Percentiles rank a stretch among this genome's conserved stretches.
phyloP scores from a whole-genome alignment of 495 filamentous ascomycete genomes.

The Penicillium salamii region DNA sequence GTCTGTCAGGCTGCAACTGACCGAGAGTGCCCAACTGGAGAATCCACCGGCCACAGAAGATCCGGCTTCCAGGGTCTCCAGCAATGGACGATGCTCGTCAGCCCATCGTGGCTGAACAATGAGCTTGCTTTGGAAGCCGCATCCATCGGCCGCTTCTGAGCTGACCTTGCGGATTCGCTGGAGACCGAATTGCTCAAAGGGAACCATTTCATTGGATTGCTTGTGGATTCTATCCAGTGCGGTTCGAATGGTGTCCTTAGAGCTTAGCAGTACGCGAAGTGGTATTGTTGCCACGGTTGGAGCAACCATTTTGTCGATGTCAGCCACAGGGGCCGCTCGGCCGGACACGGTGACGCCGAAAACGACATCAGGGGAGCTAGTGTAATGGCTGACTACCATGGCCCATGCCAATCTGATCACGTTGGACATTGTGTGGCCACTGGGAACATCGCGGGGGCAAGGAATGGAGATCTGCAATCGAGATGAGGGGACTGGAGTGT shows the following conservation, averaged over 20 bases:
- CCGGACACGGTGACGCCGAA: conserved; percentile 3
- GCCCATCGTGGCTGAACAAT: conserved; percentile 39
- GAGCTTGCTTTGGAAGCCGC: conserved; percentile 46
- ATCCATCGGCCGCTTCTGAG: not conserved
- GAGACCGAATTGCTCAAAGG: not conserved
- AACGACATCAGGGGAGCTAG: conserved; percentile 47
- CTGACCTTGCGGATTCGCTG: not conserved
- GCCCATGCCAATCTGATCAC: conserved; percentile 45
- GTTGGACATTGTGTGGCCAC: conserved; percentile 45
- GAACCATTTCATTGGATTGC: not conserved
- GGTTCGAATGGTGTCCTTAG: not conserved
- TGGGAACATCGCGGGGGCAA: not conserved
- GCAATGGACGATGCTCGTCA: not conserved
- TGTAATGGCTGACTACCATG: conserved; percentile 39
- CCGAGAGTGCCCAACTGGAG: not conserved
- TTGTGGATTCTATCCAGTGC: not conserved
- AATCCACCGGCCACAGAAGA: not conserved
- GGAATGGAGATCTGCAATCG: not conserved
- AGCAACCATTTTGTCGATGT: conserved; percentile 5
- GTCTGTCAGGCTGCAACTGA: not conserved
- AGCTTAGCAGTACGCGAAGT: conserved; percentile 21
- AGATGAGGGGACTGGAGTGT: conserved; percentile 22
- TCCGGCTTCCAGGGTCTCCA: not conserved
- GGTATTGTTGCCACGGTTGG: conserved; percentile 8
- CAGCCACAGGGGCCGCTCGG: not conserved